Base-by-base conservation (phyloP, 208 protist genomes). In the Kentomonas sorsogonicus region DNA sequence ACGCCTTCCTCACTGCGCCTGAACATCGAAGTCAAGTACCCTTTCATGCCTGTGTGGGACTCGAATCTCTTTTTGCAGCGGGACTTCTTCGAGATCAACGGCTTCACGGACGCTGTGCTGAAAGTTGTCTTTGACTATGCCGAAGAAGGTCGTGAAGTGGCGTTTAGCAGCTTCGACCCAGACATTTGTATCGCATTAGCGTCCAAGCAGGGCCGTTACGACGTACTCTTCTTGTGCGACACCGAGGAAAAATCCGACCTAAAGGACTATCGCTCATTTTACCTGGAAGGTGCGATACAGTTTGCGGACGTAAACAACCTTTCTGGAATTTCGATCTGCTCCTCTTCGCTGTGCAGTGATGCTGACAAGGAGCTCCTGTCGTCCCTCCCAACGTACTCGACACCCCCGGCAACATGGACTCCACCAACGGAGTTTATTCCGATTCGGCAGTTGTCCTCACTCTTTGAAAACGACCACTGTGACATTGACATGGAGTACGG, bases 111-210 rank as follows among this genome's bases (percentile, higher is more conserved):
- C 56, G 60, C 74, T 18, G 82, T 91, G 40, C 60, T 91, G 16
- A 62, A 68, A 18, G 74, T 84, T 16, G 74, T 91, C 31, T 86
- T 88, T 46, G 67, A 66, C 36, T 79, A 74, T 54, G 72, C 69
- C 15, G 62, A 74, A n/a, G 58, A 70, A 18, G 63, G 64, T 3
- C 69, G 84, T 1, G 71, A 86, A 43, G 76, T 91, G 11, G 76
- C 71, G n/a, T 88, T 91, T 53, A 83, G 77, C 64, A 91, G 84
- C 53, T 91, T 91, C 45, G 84, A 91, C 57, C 80, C 84, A 0
- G 79, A 88, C 47, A 63, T 87, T 26, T 91, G 84, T 41, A 50
- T 91, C 30, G 84, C 79, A 41, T 50, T 91, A 16, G 48, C 72
- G 34, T 39, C 75, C 29, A 91, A 91, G 58, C 84, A 91, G 68